Conservation (phyloP, 257 asterid species). For the Nicotiana obtusifolia region DNA sequence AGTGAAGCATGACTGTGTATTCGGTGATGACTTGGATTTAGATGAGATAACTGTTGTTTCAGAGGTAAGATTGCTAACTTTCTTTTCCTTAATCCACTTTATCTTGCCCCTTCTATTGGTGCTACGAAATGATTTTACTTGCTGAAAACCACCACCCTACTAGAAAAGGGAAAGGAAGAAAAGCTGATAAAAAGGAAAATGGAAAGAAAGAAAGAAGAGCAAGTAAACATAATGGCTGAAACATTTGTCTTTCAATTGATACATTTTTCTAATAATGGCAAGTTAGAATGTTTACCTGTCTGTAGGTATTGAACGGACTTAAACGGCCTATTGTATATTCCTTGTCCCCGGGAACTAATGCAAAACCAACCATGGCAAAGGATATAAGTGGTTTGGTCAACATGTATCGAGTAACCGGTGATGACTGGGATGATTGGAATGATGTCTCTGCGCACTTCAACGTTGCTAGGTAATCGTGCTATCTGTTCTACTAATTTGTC, state of each 20-base stretch:
- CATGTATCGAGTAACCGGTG: slow-evolving; percentile 93
- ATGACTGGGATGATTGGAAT: slow-evolving; percentile 95
- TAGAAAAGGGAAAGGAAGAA: not conserved
- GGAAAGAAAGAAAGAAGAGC: not conserved
- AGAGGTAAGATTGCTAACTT: slow-evolving; percentile 40
- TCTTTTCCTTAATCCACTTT: not conserved
- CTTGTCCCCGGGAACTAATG: slow-evolving; percentile 81
- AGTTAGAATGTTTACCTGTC: not conserved
- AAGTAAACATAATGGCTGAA: not conserved
- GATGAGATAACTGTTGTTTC: slow-evolving; percentile 79
- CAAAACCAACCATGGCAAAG: slow-evolving; percentile 73
- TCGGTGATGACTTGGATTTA: slow-evolving; percentile 71
- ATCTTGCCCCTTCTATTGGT: not conserved
- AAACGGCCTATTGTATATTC: slow-evolving; percentile 63
- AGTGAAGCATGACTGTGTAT: slow-evolving; percentile 94
- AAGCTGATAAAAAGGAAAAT: not conserved
- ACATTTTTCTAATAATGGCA: not conserved
- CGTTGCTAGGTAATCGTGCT: slow-evolving; percentile 49
- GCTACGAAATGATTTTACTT: not conserved
- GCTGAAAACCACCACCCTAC: not conserved
- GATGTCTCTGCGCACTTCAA: slow-evolving; percentile 77
- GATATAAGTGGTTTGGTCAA: slow-evolving; percentile 58
- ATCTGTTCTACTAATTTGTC: not conserved
- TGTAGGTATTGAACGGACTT: slow-evolving; percentile 58
- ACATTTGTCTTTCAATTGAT: not conserved